Evolutionary conservation across 495 filamentous ascomycete species (phyloP).

Genomic region (Podospora anserina): DNA sequence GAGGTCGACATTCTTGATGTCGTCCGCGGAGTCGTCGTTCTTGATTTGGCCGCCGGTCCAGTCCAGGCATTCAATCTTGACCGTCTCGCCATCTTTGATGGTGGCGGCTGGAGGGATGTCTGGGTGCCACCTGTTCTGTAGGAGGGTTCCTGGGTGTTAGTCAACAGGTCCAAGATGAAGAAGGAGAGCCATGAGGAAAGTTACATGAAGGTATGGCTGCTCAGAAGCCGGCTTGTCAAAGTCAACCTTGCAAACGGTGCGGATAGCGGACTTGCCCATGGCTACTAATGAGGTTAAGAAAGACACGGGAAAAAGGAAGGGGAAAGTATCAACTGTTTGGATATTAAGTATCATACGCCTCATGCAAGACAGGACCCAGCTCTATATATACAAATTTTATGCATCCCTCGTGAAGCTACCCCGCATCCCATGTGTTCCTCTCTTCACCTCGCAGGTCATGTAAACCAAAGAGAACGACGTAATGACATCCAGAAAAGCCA

Average conservation of each 20-base stretch:
- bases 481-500: neutral
- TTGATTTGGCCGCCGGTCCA: slow-evolving; percentile 86
- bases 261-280: slow-evolving; percentile 49
- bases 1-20: slow-evolving; percentile 80
- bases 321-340: too few species aligned
- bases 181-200: slow-evolving; percentile 20
- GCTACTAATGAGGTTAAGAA: neutral
- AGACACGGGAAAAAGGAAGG: neutral
- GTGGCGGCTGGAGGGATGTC: slow-evolving; percentile 74
- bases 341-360: too few species aligned
- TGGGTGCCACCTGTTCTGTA: slow-evolving; percentile 90
- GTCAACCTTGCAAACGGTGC: slow-evolving; percentile 72
- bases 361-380: neutral
- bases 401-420: neutral
- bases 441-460: neutral
- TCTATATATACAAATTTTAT: neutral
- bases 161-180: neutral
- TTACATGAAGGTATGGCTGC: slow-evolving; percentile 73
- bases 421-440: neutral
- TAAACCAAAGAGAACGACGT: slow-evolving; percentile 4
- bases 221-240: slow-evolving; percentile 72
- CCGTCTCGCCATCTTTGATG: slow-evolving; percentile 81
- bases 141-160: neutral
- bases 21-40: slow-evolving; percentile 88
- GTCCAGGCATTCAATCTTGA: slow-evolving; percentile 95